Evolutionary conservation across 306 rosid species (phyloP).

Genomic region (Trifolium fragiferum): DNA sequence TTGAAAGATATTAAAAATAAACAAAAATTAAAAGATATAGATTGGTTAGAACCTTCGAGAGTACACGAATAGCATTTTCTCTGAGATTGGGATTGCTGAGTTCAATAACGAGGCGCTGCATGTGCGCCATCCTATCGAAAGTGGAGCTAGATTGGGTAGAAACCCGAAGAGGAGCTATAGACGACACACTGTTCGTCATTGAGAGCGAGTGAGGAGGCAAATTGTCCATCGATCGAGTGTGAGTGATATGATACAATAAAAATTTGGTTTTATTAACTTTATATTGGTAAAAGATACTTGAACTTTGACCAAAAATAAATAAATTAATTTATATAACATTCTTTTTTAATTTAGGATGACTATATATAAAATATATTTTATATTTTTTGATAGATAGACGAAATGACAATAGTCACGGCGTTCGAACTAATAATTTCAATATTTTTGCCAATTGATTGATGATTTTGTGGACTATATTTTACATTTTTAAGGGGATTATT

Average conservation of each 20-base stretch:
- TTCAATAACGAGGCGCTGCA: neutral
- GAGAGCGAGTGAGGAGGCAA: neutral
- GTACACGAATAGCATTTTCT: neutral
- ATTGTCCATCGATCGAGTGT: neutral
- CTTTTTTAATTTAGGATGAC: no score
- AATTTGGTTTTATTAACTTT: neutral
- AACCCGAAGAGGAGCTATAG: neutral
- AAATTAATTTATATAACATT: no score
- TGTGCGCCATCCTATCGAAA: neutral
- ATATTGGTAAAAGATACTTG: no score
- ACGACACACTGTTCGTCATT: neutral
- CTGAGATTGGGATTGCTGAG: neutral
- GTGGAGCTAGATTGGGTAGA: neutral
- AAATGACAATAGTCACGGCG: no score
- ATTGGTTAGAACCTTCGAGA: neutral
- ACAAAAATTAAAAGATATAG: neutral
- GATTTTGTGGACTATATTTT: no score
- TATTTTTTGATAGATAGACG: no score
- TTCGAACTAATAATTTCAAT: no score
- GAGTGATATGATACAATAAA: neutral
- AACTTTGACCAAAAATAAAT: no score
- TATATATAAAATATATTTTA: no score
- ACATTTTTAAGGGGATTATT: no score
- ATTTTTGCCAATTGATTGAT: no score
- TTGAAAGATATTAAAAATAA: neutral